Conservation (phyloP, 192 early-diverging fungal genomes). For the Backusella sp. region DNA sequence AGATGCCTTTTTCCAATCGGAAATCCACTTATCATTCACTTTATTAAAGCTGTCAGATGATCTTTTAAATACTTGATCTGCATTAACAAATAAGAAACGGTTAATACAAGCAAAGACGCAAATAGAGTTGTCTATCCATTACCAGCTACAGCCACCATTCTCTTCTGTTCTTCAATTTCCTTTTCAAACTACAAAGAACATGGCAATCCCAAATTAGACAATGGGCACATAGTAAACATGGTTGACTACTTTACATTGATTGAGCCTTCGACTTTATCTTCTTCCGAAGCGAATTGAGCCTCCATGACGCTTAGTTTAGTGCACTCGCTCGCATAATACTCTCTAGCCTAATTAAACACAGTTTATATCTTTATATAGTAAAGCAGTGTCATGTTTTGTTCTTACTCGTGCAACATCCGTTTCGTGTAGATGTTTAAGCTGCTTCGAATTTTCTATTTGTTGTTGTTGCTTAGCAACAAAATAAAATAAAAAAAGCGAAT, state of each 20-base stretch:
- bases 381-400: background rate
- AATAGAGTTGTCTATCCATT: background rate
- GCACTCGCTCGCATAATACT: constrained; percentile 17
- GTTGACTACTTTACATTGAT: background rate
- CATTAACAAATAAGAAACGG: background rate
- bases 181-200: constrained; percentile 19
- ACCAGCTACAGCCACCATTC: constrained; percentile 15
- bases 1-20: constrained; percentile 48
- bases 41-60: constrained; percentile 35
- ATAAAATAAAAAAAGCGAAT: background rate
- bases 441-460: constrained; percentile 18
- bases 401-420: constrained; percentile 24
- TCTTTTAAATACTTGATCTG: constrained; percentile 48
- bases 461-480: constrained; percentile 5
- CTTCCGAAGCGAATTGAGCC: background rate
- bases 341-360: constrained; percentile 11
- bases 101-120: background rate
- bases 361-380: background rate
- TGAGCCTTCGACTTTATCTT: background rate
- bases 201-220: constrained; percentile 4
- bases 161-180: constrained; percentile 23
- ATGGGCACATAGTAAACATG: background rate
- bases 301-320: constrained; percentile 6
- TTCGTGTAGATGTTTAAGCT: constrained; percentile 17
- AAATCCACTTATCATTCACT: constrained; percentile 46